Base-by-base conservation (phyloP, 257 asterid genomes). In the Anisodus acutangulus region DNA sequence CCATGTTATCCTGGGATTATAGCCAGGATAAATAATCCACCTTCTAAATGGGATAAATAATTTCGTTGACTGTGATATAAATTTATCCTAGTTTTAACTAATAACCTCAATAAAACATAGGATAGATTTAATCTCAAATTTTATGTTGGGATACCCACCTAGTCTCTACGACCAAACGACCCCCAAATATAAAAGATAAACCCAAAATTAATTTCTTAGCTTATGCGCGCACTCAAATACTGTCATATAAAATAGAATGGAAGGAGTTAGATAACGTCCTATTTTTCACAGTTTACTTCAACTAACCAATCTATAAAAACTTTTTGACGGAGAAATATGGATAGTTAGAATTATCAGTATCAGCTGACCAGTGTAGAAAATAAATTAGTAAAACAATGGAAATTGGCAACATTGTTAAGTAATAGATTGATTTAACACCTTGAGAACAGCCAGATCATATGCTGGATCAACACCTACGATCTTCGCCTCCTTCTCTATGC, bases 401-500 rank as follows among this genome's bases (percentile, higher is more conserved):
- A 49, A 22, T 49, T 74, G 45, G 17, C 19, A 76, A 51, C 63
- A 13, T 19, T 49, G 47, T 72, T 12, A 47, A 10, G 59, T 19
- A 72, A 19, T 5, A n/a, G 13, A 10, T 47, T 12, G 59, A 49
- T 83, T 53, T 13, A 88, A 62, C 49, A 92, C 98, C 99, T 95
- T 95, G 68, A 94, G 92, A 84, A 94, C 91, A 47, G 97, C 99
- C 22, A 95, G 89, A 84, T 95, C 99, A 82, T 88, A 89, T 81
- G 92, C 97, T 31, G 88, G 97, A 92, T 95, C 99, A 81, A 81
- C 89, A 55, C 99, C 99, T n/a, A 93, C 85, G 67, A 95, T 76
- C 66, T 87, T 90, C 43, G 90, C 98, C 39, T 93, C 95, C 86
- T 90, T 88, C 19, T 89, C 12, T 72, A 72, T 47, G 43, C 41